Percentiles rank a stretch among this genome's conserved stretches.
Evolutionary conservation across 2,329 filamentous ascomycete genomes (phyloP).

Genomic region (Beauveria caledonica): DNA sequence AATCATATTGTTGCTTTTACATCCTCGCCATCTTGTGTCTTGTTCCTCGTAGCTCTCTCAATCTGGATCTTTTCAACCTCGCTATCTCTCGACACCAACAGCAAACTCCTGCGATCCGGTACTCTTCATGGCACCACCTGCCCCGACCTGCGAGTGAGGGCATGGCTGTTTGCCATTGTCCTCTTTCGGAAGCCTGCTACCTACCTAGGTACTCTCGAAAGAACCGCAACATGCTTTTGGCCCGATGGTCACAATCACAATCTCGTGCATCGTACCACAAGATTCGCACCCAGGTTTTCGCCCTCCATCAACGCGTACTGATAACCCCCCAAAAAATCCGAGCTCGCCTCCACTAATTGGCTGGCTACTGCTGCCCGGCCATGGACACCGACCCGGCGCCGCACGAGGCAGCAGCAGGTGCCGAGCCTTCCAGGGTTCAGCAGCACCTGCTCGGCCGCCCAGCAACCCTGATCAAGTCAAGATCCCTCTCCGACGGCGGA

Average conservation of each 20-base stretch:
- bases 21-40: not conserved
- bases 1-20: not conserved
- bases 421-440: constrained; percentile 5
- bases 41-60: not conserved
- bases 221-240: too few relatives aligned
- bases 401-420: constrained; percentile 5
- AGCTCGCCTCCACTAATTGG: not conserved
- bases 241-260: not conserved
- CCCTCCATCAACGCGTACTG: not conserved
- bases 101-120: not conserved
- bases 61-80: not conserved
- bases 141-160: not conserved
- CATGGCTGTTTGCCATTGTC: not conserved
- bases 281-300: not conserved
- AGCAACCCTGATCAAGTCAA: constrained; percentile 40
- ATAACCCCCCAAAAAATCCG: not conserved
- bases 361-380: not conserved
- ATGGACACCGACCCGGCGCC: constrained; percentile 9
- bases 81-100: not conserved
- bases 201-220: too few relatives aligned
- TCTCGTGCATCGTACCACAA: not conserved
- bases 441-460: constrained; percentile 23
- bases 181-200: not conserved
- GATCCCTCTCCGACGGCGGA: constrained; percentile 58
- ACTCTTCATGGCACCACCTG: not conserved